These are phyloP conservation scores for Acacia confusa DNA, from an alignment of 306 rosid genomes.

Conservation along the genomic window DNA sequence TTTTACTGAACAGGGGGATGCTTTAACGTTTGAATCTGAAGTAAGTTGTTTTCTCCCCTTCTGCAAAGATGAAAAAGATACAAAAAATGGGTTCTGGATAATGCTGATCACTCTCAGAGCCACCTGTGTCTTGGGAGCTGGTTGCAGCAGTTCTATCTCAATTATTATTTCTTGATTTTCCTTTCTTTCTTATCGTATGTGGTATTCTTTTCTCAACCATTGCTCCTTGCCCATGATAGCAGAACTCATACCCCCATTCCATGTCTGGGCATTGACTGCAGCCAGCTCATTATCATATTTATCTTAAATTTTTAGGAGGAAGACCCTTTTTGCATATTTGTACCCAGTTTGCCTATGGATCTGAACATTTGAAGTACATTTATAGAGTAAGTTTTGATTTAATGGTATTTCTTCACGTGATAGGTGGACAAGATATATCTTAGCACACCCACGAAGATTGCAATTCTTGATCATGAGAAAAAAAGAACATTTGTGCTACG, in stretches of 20 bases:
- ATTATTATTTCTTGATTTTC: not conserved
- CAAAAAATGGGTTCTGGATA: not conserved
- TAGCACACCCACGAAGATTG: slow-evolving; percentile 91
- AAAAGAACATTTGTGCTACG: slow-evolving; percentile 92
- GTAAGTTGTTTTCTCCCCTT: slow-evolving; percentile 46
- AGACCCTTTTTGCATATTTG: not conserved
- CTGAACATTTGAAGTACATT: slow-evolving; percentile 2
- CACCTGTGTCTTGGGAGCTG: not conserved
- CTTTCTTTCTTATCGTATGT: slow-evolving; percentile 7
- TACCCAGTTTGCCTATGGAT: not conserved
- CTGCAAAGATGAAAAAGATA: slow-evolving; percentile 7
- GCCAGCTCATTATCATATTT: slow-evolving; percentile 3
- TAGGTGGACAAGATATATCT: slow-evolving; percentile 96
- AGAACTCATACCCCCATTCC: slow-evolving; percentile 17
- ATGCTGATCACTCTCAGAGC: slow-evolving; percentile 9
- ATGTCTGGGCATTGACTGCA: not conserved
- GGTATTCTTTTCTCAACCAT: not conserved
- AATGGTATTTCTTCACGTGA: slow-evolving; percentile 16
- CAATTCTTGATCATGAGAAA: slow-evolving; percentile 94
- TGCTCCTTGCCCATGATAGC: not conserved
- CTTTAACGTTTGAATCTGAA: slow-evolving; percentile 93
- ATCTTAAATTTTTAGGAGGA: not conserved
- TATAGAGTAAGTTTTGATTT: slow-evolving; percentile 20
- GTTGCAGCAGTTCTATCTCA: not conserved
- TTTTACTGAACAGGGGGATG: slow-evolving; percentile 95